These are phyloP conservation scores for Firmiana major DNA, from an alignment of 345 rosid species.

Conservation along the genomic window DNA sequence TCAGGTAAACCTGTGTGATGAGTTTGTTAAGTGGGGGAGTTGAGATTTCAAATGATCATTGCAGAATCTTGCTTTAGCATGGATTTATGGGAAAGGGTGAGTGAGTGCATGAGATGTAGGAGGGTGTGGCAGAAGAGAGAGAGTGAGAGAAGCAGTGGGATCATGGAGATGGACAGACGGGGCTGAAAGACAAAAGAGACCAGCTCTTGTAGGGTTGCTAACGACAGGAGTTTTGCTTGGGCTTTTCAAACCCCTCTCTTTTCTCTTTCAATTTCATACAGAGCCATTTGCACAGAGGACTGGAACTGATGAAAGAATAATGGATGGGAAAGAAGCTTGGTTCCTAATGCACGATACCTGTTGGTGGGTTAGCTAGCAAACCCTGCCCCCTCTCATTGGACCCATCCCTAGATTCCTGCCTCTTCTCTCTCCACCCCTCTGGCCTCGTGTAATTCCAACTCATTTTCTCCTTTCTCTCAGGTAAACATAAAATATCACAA, in stretches of 20 bases:
- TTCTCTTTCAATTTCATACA: background rate
- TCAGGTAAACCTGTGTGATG: background rate
- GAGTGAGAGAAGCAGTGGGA: constrained; percentile 1
- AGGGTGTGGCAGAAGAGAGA: constrained; percentile 14
- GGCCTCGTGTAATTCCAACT: constrained; percentile 23
- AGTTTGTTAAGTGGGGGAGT: background rate
- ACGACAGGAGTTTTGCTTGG: constrained; percentile 17
- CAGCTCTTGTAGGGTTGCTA: constrained; percentile 32
- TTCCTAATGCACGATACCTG: constrained; percentile 52
- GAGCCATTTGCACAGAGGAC: constrained; percentile 12
- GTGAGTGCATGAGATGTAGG: background rate
- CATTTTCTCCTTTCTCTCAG: constrained; percentile 27
- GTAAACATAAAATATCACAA: constrained; percentile 12
- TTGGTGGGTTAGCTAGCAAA: constrained; percentile 76
- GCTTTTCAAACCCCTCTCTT: constrained; percentile 22
- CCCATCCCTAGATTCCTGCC: constrained; percentile 57
- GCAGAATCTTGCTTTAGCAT: constrained; percentile 6
- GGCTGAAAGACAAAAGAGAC: constrained; percentile 24
- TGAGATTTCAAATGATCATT: constrained; percentile 10
- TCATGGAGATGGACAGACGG: constrained; percentile 2
- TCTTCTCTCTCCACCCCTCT: constrained; percentile 3
- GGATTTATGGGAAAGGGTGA: background rate
- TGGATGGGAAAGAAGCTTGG: constrained; percentile 36
- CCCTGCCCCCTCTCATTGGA: constrained; percentile 53
- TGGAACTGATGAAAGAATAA: constrained; percentile 34